phyloP scores from a whole-genome alignment of 495 filamentous ascomycete species.

The Penicillium silybi region DNA sequence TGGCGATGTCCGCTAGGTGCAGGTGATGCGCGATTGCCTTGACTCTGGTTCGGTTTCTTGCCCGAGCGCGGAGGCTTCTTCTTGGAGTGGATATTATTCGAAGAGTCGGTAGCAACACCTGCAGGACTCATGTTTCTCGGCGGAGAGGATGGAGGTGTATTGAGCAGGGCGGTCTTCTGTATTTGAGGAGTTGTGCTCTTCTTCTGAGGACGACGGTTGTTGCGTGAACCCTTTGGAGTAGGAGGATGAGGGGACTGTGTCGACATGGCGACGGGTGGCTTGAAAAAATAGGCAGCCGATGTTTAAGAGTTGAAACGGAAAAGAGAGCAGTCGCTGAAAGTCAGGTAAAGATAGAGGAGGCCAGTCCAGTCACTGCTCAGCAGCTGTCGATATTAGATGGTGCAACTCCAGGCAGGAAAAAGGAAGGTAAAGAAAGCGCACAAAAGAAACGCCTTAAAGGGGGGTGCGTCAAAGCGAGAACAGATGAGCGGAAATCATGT shows the following conservation, averaged over 20 bases:
- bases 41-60: constrained; percentile 36
- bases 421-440: neutral
- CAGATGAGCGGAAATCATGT: constrained; percentile 3
- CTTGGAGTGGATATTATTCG: constrained; percentile 31
- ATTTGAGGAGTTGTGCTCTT: constrained; percentile 31
- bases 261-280: constrained; percentile 43
- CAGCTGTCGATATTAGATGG: constrained; percentile 28
- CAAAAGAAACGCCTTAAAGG: neutral
- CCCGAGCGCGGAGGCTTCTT: constrained; percentile 36
- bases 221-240: constrained; percentile 39
- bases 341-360: constrained; percentile 7
- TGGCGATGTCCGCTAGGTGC: constrained; percentile 27
- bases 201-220: constrained; percentile 35
- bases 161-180: constrained; percentile 29
- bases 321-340: constrained; percentile 13
- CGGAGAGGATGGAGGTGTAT: constrained; percentile 44
- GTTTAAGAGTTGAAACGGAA: constrained; percentile 17
- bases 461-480: neutral
- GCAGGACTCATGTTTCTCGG: constrained; percentile 36
- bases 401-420: constrained; percentile 16
- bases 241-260: constrained; percentile 37
- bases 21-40: constrained; percentile 21
- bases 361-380: constrained; percentile 35
- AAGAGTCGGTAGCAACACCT: constrained; percentile 31
- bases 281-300: constrained; percentile 46